Evolutionary conservation across 1,284 basidiomycete genomes (phyloP), one percentile per base, ranked within the genome.

Genomic region (Malassezia furfur): DNA sequence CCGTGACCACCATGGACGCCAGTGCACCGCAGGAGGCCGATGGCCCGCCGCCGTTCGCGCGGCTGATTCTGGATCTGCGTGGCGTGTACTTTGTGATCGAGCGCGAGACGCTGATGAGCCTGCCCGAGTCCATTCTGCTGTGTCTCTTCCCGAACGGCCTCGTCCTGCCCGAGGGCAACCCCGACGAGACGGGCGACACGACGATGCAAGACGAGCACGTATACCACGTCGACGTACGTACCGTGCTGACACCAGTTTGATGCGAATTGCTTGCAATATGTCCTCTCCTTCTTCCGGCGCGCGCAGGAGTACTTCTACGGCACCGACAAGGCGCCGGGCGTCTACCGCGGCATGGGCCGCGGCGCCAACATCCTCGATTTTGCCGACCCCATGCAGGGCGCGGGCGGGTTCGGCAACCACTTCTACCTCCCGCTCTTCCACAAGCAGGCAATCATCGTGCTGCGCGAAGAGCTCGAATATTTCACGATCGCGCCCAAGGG

Each of bases 81-180:
- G 91, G 91, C 57, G 81, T 80, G 64, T 84, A 90, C 65, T 94
- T 96, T 78, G 85, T 87, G 55, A 90, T 99, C 54, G 94, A 98
- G 78, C 82, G 94, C 66, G 93, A 96, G 78, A 91, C 88, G 31
- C 86, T 99, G 75, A 96, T 98, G 91, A 91, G 93, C 75, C 80
- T 99, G 31, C 93, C 93, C 8, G 93, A 99, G 81, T 91, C 87
- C 25, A 89, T 99, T 44, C 79, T 99, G 56, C 80, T 99, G 46
- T 96, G 93, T 76, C 81, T 98, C 53, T 98, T 98, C 74, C 93
- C 93, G 12, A 96, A 98, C 71, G 93, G 94, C 10, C 83, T 98
- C 62, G 88, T 96, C 46, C 81, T 98, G 54, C 88, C 86, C 5
- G 63, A 68, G 35, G 57, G 44, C 15, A 34, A 40, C 9, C 35